These are phyloP conservation scores for Solanum boliviense DNA, from an alignment of 257 asterid genomes.

Conservation along the genomic window DNA sequence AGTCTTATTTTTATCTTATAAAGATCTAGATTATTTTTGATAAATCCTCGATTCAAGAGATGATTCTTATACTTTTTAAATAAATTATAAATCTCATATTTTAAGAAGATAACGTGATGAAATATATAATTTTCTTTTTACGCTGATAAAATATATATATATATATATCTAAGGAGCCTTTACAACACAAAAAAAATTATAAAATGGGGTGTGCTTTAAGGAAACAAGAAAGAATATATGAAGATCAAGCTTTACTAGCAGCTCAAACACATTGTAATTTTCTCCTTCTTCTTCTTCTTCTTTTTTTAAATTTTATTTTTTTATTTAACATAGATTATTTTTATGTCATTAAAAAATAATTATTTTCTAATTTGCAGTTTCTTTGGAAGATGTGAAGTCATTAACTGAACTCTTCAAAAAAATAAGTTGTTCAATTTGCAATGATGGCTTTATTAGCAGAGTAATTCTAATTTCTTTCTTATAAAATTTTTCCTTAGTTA, in stretches of 20 bases:
- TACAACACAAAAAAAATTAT: background rate
- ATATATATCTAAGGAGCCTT: background rate
- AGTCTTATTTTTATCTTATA: too few species aligned
- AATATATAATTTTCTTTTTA: too few species aligned
- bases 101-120: background rate
- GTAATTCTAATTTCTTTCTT: slow-evolving; percentile 4
- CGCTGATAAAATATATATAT: background rate
- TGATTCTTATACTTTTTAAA: background rate
- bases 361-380: slow-evolving; percentile 19
- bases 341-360: background rate
- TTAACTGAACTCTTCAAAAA: slow-evolving; percentile 32
- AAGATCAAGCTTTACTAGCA: slow-evolving; percentile 33
- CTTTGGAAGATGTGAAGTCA: slow-evolving; percentile 33
- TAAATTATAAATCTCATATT: background rate
- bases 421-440: slow-evolving; percentile 36
- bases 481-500: background rate
- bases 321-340: background rate
- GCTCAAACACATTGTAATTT: slow-evolving; percentile 32
- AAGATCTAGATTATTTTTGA: too few species aligned
- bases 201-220: slow-evolving; percentile 32
- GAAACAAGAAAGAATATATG: slow-evolving; percentile 18
- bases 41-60: background rate
- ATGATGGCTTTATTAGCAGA: slow-evolving; percentile 40
- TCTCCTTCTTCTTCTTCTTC: background rate
- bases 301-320: background rate